A percentile compares a stretch with the other conserved stretches of the same genome.
These are phyloP conservation scores for Apophysomyces trapeziformis DNA, from an alignment of 371 early-diverging fungal genomes.

Conservation along the genomic window DNA sequence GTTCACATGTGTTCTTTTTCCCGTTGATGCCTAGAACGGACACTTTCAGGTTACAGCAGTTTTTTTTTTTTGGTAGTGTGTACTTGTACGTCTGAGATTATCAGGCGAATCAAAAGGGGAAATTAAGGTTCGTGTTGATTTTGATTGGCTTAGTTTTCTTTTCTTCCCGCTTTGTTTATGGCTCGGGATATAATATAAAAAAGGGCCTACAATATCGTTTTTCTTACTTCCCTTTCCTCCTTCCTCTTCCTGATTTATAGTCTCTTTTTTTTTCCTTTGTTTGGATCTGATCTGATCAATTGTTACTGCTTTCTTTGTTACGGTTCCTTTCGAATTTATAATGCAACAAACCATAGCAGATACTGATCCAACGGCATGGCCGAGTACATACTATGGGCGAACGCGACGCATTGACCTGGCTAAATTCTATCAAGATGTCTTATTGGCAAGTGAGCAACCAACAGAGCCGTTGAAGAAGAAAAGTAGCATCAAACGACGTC, in stretches of 20 bases:
- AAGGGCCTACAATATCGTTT: not conserved
- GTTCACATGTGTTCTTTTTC: slow-evolving; percentile 2
- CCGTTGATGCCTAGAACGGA: slow-evolving; percentile 5
- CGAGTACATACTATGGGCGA: not conserved
- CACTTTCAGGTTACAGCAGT: not conserved
- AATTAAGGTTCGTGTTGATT: slow-evolving; percentile 1
- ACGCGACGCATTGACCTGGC: slow-evolving; percentile 15
- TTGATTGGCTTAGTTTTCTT: slow-evolving; percentile 9
- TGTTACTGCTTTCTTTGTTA: slow-evolving; percentile 10
- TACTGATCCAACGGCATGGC: slow-evolving; percentile 5
- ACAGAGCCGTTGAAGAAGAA: not conserved
- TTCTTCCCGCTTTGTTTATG: slow-evolving; percentile 10
- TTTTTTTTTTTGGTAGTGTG: not conserved
- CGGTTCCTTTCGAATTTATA: not conserved
- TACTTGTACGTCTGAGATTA: not conserved
- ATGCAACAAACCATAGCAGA: slow-evolving; percentile 7
- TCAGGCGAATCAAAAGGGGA: slow-evolving; percentile 5
- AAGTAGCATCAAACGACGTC: slow-evolving; percentile 5
- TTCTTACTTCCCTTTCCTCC: not conserved
- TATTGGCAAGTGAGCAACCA: slow-evolving; percentile 10
- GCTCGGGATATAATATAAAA: not conserved
- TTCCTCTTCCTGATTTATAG: not conserved
- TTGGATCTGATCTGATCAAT: not conserved
- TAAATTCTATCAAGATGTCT: slow-evolving; percentile 16
- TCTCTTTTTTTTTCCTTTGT: not conserved